Evolutionary conservation across 805 yeast species (phyloP).

Genomic region (Saturnispora saitoi): DNA sequence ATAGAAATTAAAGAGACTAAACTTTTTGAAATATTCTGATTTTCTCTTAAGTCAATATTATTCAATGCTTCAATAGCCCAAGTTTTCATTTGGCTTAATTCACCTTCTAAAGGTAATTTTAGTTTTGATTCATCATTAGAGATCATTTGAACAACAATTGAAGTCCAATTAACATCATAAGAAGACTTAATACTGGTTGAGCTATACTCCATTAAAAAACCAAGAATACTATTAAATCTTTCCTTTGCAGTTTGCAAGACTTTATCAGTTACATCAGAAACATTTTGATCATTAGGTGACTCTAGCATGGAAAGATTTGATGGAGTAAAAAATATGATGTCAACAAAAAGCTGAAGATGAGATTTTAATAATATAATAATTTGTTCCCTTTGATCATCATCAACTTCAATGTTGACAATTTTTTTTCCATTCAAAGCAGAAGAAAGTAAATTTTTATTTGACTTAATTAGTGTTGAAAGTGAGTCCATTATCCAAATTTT

Average conservation of each 20-base stretch:
- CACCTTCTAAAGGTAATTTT: conserved; percentile 22
- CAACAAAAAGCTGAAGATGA: conserved; percentile 21
- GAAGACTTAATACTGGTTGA: not conserved
- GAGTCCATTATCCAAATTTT: conserved; percentile 10
- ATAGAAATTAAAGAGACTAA: conserved; percentile 73
- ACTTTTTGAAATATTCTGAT: conserved; percentile 30
- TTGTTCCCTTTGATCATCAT: not conserved
- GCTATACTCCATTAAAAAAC: conserved; percentile 25
- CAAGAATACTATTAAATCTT: conserved; percentile 58
- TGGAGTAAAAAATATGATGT: conserved; percentile 17
- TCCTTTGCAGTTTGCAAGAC: conserved; percentile 35
- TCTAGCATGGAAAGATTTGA: not conserved
- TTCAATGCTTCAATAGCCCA: conserved; percentile 11
- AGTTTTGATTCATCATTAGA: conserved; percentile 34
- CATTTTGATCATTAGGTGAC: conserved; percentile 8
- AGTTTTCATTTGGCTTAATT: conserved; percentile 44
- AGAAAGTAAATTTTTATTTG: conserved; percentile 10
- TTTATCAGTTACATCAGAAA: conserved; percentile 18
- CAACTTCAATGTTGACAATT: not conserved
- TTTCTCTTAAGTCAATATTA: conserved; percentile 32
- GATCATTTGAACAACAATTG: conserved; percentile 19
- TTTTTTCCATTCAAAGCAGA: not conserved
- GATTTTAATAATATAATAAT: conserved; percentile 9
- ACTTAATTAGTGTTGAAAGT: conserved; percentile 8
- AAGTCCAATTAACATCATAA: conserved; percentile 13